Evolutionary conservation across 139 green algal species (phyloP), one percentile per base, ranked within the genome.

Genomic region (Microglena sp.): DNA sequence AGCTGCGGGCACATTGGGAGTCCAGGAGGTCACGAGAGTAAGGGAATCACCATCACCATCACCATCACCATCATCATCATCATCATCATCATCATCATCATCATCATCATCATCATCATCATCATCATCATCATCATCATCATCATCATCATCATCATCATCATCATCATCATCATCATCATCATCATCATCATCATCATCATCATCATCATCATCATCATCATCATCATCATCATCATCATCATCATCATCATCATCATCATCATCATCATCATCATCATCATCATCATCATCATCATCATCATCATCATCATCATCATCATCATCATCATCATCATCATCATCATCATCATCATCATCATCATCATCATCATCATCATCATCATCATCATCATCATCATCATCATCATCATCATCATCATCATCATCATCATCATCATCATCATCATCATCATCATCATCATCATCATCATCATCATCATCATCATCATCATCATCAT

Each of bases 31-130:
- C n/a, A n/a, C n/a, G n/a, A n/a, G n/a, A 57, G 45, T 29, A 63
- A 63, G 55, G 11, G 59, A 18, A 26, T 29, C 29, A 45, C 11
- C 59, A 45, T 33, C 59, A 66, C 0, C 59, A 66, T 33, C 28
- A 53, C 28, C 58, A 53, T 15, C 59, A 46, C 18, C 59, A 46
- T 33, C 29, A 26, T 33, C 28, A 7, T 27, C 6, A 45, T 29
- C 15, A 55, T 53, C 15, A 30, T 30, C n/a, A 22, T 21, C 59
- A 45, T 29, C 31, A 11, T 27, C 5, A 5, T 18, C 40, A 50
- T 33, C 28, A 66, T 21, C 5, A 34, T 22, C 28, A 45, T 29
- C 27, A 3, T 7, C 29, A 33, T 33, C 29, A 66, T 45, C 11
- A 45, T 33, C 59, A 4, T 24, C 59, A 45, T 22, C 31, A 15